phyloP scores from a whole-genome alignment of 371 early-diverging fungal genomes.

The Rhizopus microsporus region DNA sequence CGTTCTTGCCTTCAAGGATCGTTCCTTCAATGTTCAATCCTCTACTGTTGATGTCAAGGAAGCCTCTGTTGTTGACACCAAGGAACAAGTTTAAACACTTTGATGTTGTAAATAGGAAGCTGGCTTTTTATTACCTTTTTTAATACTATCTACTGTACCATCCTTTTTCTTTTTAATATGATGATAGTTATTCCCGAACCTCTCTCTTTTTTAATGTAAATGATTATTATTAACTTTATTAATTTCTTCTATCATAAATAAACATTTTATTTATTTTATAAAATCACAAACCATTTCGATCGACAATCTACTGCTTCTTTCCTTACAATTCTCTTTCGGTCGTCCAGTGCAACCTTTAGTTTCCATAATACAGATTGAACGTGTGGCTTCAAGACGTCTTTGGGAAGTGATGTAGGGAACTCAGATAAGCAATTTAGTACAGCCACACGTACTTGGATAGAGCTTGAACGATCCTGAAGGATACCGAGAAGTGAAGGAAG shows the following conservation, averaged over 20 bases:
- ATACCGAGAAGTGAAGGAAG: conserved; percentile 51
- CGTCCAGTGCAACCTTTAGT: conserved; percentile 73
- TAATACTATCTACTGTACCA: not conserved
- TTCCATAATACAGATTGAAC: conserved; percentile 63
- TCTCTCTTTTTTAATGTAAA: not conserved
- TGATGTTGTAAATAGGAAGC: not conserved
- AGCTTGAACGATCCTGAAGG: conserved; percentile 39
- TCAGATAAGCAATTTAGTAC: conserved; percentile 72
- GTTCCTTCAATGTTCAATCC: too few relatives aligned
- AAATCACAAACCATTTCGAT: conserved; percentile 71
- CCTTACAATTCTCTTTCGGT: conserved; percentile 86
- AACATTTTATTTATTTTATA: not conserved
- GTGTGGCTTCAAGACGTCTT: conserved; percentile 62
- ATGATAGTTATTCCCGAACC: not conserved
- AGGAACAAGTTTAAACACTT: not conserved
- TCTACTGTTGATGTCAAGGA: conserved; percentile 11
- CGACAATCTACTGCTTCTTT: conserved; percentile 86
- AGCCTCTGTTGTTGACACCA: not conserved
- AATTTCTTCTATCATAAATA: not conserved
- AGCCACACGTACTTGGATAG: conserved; percentile 61
- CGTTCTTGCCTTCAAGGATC: conserved; percentile 23
- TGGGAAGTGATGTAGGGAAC: conserved; percentile 64
- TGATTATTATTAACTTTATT: not conserved
- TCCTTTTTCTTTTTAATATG: not conserved
- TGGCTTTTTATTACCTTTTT: conserved; percentile 1